Evolutionary conservation across 306 rosid genomes (phyloP).

Genomic region (Rosa chinensis): DNA sequence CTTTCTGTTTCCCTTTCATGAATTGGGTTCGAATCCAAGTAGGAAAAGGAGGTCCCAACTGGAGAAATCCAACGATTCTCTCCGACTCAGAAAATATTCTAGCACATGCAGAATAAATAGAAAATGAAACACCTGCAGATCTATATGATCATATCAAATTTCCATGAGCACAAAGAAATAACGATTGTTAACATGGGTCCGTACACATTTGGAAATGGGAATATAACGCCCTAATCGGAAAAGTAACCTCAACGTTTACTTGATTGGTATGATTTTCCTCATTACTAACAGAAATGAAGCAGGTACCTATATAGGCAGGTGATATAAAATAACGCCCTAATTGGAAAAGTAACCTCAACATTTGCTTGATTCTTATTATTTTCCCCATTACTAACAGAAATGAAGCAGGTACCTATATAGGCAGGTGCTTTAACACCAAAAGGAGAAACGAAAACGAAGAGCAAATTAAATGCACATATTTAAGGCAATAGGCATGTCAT

Average conservation of each 20-base stretch:
- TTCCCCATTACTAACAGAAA: not conserved
- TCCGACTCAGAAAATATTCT: not conserved
- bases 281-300: not conserved
- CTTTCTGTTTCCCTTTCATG: constrained; percentile 23
- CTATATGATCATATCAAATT: no score
- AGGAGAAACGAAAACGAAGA: not conserved
- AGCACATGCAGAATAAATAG: not conserved
- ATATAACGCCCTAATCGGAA: no score
- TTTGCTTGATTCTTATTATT: no score
- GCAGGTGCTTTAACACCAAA: not conserved
- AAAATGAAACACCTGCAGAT: not conserved
- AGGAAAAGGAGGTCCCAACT: constrained; percentile 32
- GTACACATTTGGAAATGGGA: no score
- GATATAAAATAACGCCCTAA: no score
- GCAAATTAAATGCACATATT: not conserved
- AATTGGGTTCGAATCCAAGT: constrained; percentile 43
- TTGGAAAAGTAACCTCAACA: no score
- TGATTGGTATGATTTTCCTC: no score
- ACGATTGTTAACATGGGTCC: no score
- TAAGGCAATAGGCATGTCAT: not conserved
- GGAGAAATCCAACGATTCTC: constrained; percentile 27
- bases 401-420: not conserved
- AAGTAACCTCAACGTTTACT: no score
- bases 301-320: no score
- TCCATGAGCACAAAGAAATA: not conserved